phyloP scores from a whole-genome alignment of 148 eudicot genomes.

The Camellia granthamiana region DNA sequence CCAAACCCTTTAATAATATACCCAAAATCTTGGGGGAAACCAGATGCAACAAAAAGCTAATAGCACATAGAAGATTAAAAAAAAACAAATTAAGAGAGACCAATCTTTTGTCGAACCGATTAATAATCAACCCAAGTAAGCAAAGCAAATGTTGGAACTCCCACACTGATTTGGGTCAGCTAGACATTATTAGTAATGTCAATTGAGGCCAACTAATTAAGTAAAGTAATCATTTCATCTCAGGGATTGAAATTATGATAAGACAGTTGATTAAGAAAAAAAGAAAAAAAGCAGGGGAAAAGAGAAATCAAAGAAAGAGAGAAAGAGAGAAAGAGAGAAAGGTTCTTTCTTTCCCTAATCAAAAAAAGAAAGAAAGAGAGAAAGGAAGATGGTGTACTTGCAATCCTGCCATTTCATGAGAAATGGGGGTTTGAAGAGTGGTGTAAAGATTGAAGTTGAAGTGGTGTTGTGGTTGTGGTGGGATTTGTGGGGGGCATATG shows the following conservation, averaged over 20 bases:
- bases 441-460: not conserved
- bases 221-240: no score
- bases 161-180: not conserved
- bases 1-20: not conserved
- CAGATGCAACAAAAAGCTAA: not conserved
- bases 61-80: not conserved
- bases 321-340: no score
- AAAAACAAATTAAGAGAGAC: not conserved
- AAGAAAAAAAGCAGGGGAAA: not conserved
- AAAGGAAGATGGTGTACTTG: slow-evolving; percentile 32
- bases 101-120: no score
- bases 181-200: no score
- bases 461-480: not conserved
- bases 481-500: not conserved
- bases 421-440: slow-evolving; percentile 25
- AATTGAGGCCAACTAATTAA: no score
- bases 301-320: not conserved
- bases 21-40: not conserved
- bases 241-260: not conserved
- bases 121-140: not conserved
- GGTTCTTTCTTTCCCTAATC: no score
- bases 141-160: not conserved
- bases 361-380: not conserved
- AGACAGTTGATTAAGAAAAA: no score
- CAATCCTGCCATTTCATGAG: slow-evolving; percentile 66